These are phyloP conservation scores for Forsythia suspensa DNA, from an alignment of 257 asterid genomes.

Conservation along the genomic window DNA sequence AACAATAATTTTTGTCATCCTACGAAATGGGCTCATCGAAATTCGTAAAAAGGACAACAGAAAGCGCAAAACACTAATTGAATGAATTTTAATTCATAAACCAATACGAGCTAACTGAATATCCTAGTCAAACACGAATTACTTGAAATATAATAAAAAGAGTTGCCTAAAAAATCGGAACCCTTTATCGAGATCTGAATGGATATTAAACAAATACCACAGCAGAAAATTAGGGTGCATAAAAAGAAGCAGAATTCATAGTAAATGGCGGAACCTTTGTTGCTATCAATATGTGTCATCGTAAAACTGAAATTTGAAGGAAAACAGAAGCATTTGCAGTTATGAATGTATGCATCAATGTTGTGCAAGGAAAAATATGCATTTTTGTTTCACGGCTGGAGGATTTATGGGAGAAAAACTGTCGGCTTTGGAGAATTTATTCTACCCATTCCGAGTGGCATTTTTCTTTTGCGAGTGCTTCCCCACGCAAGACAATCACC, in stretches of 20 bases:
- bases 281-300: not conserved
- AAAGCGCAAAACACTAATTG: not conserved
- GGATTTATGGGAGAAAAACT: not conserved
- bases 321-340: not conserved
- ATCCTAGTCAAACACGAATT: not conserved
- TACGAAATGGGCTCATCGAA: not conserved
- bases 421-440: too few species aligned
- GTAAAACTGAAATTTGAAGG: slow-evolving; percentile 17
- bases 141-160: not conserved
- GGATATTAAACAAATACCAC: not conserved
- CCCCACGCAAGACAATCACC: not conserved
- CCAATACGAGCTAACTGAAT: not conserved
- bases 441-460: too few species aligned
- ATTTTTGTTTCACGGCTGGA: not conserved
- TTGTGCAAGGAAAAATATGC: not conserved
- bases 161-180: not conserved
- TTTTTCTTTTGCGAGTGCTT: not conserved
- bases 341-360: not conserved
- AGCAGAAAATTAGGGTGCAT: not conserved
- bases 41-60: not conserved
- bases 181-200: slow-evolving; percentile 10
- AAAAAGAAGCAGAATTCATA: not conserved
- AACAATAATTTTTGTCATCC: not conserved
- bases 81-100: not conserved
- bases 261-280: too few species aligned